A percentile compares a stretch with the other conserved stretches of the same genome.
Evolutionary conservation across 176 grass and related monocot genomes (phyloP).

Genomic region (Avena atlantica): DNA sequence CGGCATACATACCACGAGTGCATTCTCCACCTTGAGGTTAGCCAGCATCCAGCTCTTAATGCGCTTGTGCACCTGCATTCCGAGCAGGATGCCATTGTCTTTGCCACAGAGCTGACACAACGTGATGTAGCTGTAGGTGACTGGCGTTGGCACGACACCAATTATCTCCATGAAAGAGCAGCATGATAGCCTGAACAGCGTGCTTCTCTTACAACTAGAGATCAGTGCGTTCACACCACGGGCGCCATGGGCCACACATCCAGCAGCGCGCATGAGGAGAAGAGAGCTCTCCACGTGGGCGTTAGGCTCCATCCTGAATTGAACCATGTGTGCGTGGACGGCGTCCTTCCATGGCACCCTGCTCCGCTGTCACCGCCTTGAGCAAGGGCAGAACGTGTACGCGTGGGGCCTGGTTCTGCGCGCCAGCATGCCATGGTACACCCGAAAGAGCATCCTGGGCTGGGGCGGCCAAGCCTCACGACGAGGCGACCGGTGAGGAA

Average conservation of each 20-base stretch:
- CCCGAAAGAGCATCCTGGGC: constrained; percentile 35
- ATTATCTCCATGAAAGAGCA: constrained; percentile 43
- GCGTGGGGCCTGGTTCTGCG: constrained; percentile 51
- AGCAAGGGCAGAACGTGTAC: constrained; percentile 71
- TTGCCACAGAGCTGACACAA: constrained; percentile 66
- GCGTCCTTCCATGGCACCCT: constrained; percentile 12
- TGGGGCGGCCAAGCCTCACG: background rate
- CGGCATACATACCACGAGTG: constrained; percentile 64
- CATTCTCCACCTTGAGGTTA: constrained; percentile 62
- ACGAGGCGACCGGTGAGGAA: background rate
- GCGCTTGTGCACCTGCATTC: constrained; percentile 59
- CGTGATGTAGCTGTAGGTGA: constrained; percentile 52
- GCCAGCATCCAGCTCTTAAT: constrained; percentile 43
- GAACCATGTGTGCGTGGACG: constrained; percentile 68
- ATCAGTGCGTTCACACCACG: constrained; percentile 67
- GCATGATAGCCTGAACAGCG: constrained; percentile 47
- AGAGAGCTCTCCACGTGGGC: constrained; percentile 54
- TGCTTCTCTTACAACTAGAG: constrained; percentile 51
- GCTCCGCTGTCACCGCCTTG: constrained; percentile 46
- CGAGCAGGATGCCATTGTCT: constrained; percentile 50
- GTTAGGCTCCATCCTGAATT: constrained; percentile 49
- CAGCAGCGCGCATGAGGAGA: constrained; percentile 53
- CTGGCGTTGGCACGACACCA: constrained; percentile 36
- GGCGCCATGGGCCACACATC: constrained; percentile 21
- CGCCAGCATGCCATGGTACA: constrained; percentile 58